Evolutionary conservation across 2,329 filamentous ascomycete species (phyloP).

Genomic region (Fusarium burgessii): DNA sequence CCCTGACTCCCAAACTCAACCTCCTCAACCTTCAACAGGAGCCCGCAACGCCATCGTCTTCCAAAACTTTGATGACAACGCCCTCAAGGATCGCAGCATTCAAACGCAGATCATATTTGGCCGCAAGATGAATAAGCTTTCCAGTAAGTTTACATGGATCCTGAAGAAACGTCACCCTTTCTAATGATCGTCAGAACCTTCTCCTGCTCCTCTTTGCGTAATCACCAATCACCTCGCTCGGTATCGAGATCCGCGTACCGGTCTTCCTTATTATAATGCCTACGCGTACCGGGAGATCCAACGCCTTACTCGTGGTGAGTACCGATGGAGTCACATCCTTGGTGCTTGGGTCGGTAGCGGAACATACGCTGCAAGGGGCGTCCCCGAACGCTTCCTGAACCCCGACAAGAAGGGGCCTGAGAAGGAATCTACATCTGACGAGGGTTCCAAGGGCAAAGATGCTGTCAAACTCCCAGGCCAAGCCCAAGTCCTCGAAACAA

Average conservation of each 20-base stretch:
- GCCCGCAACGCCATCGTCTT: constrained; percentile 70
- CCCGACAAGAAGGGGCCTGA: constrained; percentile 49
- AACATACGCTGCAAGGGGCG: constrained; percentile 75
- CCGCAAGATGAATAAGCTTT: constrained; percentile 67
- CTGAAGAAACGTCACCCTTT: not conserved
- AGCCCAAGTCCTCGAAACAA: constrained; percentile 12
- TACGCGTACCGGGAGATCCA: constrained; percentile 87
- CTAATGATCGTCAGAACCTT: constrained; percentile 57
- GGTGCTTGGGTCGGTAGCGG: constrained; percentile 84
- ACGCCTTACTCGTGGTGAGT: constrained; percentile 77
- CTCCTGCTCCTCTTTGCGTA: constrained; percentile 72
- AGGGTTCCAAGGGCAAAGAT: constrained; percentile 35
- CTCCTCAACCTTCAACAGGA: constrained; percentile 53
- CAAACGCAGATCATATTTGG: constrained; percentile 71
- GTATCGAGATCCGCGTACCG: constrained; percentile 87
- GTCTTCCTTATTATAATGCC: constrained; percentile 82
- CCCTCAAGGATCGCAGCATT: constrained; percentile 66
- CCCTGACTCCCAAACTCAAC: constrained; percentile 40
- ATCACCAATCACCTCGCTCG: constrained; percentile 85
- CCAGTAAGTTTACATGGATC: constrained; percentile 57
- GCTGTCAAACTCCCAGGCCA: constrained; percentile 23
- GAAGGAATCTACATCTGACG: constrained; percentile 27
- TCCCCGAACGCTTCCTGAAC: constrained; percentile 79
- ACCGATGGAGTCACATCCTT: constrained; percentile 83
- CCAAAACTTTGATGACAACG: constrained; percentile 69